These are phyloP conservation scores for Capsicum pubescens DNA, from an alignment of 257 asterid genomes.

Conservation along the genomic window DNA sequence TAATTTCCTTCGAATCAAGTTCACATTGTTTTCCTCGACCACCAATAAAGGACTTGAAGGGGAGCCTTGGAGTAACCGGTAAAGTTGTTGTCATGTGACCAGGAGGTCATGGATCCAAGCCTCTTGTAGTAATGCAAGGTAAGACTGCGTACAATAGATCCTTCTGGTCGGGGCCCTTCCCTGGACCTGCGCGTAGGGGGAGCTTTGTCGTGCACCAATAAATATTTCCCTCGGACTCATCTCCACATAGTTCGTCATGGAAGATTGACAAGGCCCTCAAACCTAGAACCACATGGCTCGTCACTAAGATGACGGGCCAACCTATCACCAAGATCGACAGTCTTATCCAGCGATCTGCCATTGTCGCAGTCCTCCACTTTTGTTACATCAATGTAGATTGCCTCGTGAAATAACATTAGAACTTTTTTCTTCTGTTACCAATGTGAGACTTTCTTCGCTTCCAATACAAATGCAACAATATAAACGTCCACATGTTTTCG, in stretches of 20 bases:
- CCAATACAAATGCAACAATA: not conserved
- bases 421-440: not conserved
- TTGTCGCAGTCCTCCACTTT: accelerated
- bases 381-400: not conserved
- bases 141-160: no score
- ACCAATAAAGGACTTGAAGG: no score
- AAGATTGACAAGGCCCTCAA: not conserved
- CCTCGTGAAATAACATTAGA: no score
- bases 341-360: not conserved
- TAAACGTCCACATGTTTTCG: not conserved
- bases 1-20: not conserved
- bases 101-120: no score
- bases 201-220: no score
- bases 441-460: not conserved
- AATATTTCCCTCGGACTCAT: not conserved
- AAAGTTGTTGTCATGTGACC: no score
- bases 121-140: no score
- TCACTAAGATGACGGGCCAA: not conserved
- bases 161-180: no score
- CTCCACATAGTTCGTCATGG: not conserved
- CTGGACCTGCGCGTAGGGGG: no score
- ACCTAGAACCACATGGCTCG: not conserved
- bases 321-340: not conserved
- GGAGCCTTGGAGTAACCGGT: no score
- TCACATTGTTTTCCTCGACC: not conserved